Percentiles rank a stretch among this genome's conserved stretches.
phyloP scores from a whole-genome alignment of 164 flowering plant species.

The Magnolia sinica region DNA sequence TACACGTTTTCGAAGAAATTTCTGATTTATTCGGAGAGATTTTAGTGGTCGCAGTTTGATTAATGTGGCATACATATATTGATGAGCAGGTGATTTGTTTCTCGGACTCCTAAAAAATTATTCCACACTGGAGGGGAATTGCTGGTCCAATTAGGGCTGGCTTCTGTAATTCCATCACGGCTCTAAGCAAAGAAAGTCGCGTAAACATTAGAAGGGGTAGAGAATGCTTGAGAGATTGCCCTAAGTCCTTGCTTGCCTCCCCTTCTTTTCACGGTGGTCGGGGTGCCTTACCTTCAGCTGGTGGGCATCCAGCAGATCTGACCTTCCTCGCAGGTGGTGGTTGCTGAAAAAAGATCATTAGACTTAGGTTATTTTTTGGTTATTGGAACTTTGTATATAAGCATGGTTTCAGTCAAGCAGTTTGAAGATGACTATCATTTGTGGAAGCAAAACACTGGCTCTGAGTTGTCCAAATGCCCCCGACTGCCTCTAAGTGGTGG shows the following conservation, averaged over 20 bases:
- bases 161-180: constrained; percentile 31
- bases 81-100: not conserved
- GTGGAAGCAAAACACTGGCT: constrained; percentile 7
- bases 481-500: constrained; percentile 17
- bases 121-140: not conserved
- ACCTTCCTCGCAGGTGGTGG: constrained; percentile 48
- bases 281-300: constrained; percentile 50
- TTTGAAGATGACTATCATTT: constrained; percentile 21
- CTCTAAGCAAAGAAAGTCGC: constrained; percentile 24
- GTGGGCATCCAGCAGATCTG: constrained; percentile 43
- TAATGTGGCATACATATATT: not conserved
- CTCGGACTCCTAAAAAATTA: not conserved
- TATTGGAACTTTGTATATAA: not conserved
- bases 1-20: not conserved
- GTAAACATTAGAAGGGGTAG: constrained; percentile 24
- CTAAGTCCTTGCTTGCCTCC: constrained; percentile 39
- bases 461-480: constrained; percentile 17
- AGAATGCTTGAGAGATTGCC: constrained; percentile 23
- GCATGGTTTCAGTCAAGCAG: constrained; percentile 27
- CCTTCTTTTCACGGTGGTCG: constrained; percentile 44
- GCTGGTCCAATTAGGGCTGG: constrained; percentile 44
- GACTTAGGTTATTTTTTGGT: not conserved
- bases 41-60: not conserved
- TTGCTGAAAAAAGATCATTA: not conserved
- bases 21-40: not conserved